phyloP scores from a whole-genome alignment of 78 protist genomes.

The Guillardia theta region DNA sequence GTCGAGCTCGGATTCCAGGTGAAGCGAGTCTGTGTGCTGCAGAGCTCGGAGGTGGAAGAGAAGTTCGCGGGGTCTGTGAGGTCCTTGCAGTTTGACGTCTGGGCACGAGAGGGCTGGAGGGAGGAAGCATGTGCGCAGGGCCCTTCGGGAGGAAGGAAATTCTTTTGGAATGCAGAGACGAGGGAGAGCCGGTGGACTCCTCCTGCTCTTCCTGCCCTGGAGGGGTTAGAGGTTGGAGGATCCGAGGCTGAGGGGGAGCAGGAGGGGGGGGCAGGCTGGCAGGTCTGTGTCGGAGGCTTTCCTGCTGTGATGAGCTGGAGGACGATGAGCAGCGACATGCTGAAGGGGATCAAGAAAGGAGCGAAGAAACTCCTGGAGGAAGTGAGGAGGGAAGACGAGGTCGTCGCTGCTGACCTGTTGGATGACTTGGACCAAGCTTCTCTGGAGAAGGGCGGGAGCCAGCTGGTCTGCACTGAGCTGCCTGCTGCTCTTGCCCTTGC shows the following conservation, averaged over 20 bases:
- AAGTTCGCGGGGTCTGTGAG: background rate
- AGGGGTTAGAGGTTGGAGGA: too few relatives aligned
- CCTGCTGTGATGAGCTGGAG: background rate
- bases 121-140: background rate
- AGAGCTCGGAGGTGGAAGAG: background rate
- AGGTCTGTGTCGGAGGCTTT: too few relatives aligned
- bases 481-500: too few relatives aligned
- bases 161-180: too few relatives aligned
- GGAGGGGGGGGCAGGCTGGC: background rate
- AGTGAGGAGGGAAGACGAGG: background rate
- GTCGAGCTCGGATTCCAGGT: background rate
- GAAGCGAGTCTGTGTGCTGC: background rate
- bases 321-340: background rate
- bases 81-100: background rate
- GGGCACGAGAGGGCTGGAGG: background rate
- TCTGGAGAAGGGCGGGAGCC: background rate
- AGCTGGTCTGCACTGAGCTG: too few relatives aligned
- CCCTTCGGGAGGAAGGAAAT: background rate
- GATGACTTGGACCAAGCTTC: background rate
- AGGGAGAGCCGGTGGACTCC: background rate
- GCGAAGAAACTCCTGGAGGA: background rate
- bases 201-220: background rate
- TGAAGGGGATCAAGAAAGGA: background rate
- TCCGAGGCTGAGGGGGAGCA: background rate
- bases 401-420: background rate